Percentiles rank a stretch among this genome's conserved stretches.
These are phyloP conservation scores for Salix dunnii DNA, from an alignment of 345 rosid species.

Conservation along the genomic window DNA sequence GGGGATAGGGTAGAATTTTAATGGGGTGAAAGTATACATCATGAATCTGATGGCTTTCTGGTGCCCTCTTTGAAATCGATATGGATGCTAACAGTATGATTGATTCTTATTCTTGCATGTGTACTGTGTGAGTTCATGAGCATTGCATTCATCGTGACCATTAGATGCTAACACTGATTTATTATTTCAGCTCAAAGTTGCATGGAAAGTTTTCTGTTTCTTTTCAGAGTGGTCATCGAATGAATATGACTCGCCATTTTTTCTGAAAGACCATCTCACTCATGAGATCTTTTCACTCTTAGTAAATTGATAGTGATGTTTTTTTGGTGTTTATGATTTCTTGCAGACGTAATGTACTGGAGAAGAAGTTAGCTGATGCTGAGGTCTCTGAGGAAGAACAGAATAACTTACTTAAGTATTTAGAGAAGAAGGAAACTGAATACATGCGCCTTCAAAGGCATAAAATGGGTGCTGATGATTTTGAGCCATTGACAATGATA, in stretches of 20 bases:
- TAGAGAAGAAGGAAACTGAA: conserved; percentile 95
- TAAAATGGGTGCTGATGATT: conserved; percentile 98
- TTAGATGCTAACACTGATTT: not conserved
- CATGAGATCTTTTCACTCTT: not conserved
- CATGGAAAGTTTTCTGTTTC: not conserved
- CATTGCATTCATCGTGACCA: not conserved
- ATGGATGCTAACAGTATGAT: too few species aligned
- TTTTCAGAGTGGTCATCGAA: not conserved
- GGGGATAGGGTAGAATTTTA: not conserved
- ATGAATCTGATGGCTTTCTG: not conserved
- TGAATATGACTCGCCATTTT: not conserved
- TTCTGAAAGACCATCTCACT: not conserved
- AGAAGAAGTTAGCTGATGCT: conserved; percentile 96
- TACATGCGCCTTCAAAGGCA: conserved; percentile 96
- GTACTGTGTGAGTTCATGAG: not conserved
- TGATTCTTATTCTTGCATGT: not conserved
- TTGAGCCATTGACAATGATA: conserved; percentile 97
- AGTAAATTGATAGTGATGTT: not conserved
- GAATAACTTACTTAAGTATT: conserved; percentile 66
- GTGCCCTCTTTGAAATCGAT: not conserved
- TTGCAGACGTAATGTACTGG: conserved; percentile 78
- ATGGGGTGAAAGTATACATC: not conserved
- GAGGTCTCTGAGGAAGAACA: conserved; percentile 97
- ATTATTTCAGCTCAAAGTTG: not conserved
- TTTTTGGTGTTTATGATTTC: conserved; percentile 13